Evolutionary conservation across 441 rosid genomes (phyloP), one percentile per base, ranked within the genome.

Genomic region (Croton setiger): DNA sequence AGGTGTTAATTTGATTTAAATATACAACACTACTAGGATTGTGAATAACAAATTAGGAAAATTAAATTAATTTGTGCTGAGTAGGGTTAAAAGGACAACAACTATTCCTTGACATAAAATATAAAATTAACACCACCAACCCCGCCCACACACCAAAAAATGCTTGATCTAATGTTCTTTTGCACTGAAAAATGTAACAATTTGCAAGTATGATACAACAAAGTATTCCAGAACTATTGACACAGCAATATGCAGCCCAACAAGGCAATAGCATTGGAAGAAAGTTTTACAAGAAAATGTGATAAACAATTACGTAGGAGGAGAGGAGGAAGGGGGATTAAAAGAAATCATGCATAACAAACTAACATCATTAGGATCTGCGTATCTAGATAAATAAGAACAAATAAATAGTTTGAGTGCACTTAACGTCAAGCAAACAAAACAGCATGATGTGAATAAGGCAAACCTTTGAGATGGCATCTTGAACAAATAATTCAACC

Each of bases 401-500:
- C 36, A 44, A 36, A 51, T 36, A 41, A 12, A 53, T 41, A 35
- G 2, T 6, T 54, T 5, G 11, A 5, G 4, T 45, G 43, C 61
- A n/a, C 21, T 36, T 14, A 7, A 0, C 56, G 55, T 45, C 13
- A 27, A 33, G 45, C 45, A 58, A 37, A 5, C 17, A 37, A 35
- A 72, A 61, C 36, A 64, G 49, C 69, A 65, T 37, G 55, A 67
- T 72, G 57, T n/a, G 49, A 68, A 63, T 66, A 77, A 66, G 39
- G 60, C 79, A 70, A 64, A 95, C 99, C 98, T 95, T 92, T 65
- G 89, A 81, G 63, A 86, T 71, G 54, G 98, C 98, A 83, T 95
- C 99, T 78, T 90, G 75, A 78, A 95, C 81, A 66, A 86, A 87
- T 66, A 84, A 74, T 74, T 95, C 99, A 67, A 95, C 98, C 99